Evolutionary conservation across 139 green algal species (phyloP).

Genomic region (Raphidocelis subcapitata): DNA sequence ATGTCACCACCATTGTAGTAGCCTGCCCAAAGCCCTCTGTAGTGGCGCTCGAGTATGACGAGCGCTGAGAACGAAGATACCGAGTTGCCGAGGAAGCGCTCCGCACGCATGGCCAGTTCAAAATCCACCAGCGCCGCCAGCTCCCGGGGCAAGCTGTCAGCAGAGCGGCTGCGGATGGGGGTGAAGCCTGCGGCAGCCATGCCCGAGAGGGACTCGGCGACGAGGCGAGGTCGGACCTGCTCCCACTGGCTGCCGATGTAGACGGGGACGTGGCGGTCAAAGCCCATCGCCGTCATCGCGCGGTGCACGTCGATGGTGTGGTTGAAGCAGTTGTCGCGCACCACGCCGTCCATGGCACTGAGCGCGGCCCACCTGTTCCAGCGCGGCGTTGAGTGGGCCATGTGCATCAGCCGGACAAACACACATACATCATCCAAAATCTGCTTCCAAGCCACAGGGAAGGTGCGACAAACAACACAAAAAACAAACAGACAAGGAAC

Average conservation of each 20-base stretch:
- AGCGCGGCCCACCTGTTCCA: slow-evolving; percentile 1
- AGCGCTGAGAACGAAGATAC: slow-evolving; percentile 47
- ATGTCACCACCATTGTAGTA: slow-evolving; percentile 59
- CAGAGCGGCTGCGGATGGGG: not conserved
- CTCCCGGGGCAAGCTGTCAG: not conserved
- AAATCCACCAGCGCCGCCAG: slow-evolving; percentile 18
- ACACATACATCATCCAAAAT: too few species aligned
- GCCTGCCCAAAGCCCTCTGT: slow-evolving; percentile 27
- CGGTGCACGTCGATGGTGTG: slow-evolving; percentile 27
- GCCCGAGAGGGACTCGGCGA: not conserved
- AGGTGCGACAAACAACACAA: too few species aligned
- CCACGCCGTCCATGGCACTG: slow-evolving; percentile 15
- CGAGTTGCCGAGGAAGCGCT: slow-evolving; percentile 46
- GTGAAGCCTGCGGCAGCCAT: slow-evolving; percentile 3
- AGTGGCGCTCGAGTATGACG: slow-evolving; percentile 47
- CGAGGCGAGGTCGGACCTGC: slow-evolving; percentile 1
- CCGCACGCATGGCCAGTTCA: slow-evolving; percentile 11
- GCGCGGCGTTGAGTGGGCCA: too few species aligned
- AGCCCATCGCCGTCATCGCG: slow-evolving; percentile 6
- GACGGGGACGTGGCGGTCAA: slow-evolving; percentile 8
- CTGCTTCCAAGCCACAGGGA: too few species aligned
- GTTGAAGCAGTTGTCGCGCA: slow-evolving; percentile 49
- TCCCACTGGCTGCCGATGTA: slow-evolving; percentile 31
- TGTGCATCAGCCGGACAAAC: too few species aligned
- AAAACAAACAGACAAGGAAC: too few species aligned